Conservation (phyloP, 768 basidiomycete species). For the Mycena rebaudengoi region DNA sequence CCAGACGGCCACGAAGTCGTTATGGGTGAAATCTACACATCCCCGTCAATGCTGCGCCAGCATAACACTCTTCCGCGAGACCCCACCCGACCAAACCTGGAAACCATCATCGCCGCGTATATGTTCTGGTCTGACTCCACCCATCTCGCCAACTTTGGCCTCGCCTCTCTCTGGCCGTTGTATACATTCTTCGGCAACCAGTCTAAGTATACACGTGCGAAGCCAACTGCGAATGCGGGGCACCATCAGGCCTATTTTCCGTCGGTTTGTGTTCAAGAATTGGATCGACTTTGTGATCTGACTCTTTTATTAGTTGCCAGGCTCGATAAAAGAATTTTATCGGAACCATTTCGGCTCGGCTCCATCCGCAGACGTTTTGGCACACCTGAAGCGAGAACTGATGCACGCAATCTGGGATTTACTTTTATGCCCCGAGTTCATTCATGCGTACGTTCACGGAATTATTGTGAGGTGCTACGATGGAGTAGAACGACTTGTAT, state of each 20-base stretch:
- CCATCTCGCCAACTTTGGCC: constrained; percentile 34
- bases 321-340: constrained; percentile 32
- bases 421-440: constrained; percentile 32
- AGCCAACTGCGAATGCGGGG: constrained; percentile 30
- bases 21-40: constrained; percentile 33
- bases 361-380: constrained; percentile 23
- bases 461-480: constrained; percentile 36
- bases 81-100: constrained; percentile 11
- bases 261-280: constrained; percentile 25
- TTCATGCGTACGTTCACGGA: constrained; percentile 35
- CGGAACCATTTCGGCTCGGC: constrained; percentile 4
- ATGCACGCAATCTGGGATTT: constrained; percentile 37
- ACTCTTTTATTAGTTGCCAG: constrained; percentile 29
- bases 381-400: constrained; percentile 37
- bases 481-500: constrained; percentile 31
- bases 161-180: constrained; percentile 40
- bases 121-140: constrained; percentile 42
- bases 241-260: constrained; percentile 46
- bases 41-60: constrained; percentile 22
- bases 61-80: constrained; percentile 10
- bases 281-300: background rate
- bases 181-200: constrained; percentile 43
- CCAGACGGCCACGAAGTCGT: constrained; percentile 21
- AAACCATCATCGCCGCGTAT: constrained; percentile 27
- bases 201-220: constrained; percentile 42